Base-by-base conservation (phyloP, 306 rosid genomes). In the Elaeagnus macrophylla region DNA sequence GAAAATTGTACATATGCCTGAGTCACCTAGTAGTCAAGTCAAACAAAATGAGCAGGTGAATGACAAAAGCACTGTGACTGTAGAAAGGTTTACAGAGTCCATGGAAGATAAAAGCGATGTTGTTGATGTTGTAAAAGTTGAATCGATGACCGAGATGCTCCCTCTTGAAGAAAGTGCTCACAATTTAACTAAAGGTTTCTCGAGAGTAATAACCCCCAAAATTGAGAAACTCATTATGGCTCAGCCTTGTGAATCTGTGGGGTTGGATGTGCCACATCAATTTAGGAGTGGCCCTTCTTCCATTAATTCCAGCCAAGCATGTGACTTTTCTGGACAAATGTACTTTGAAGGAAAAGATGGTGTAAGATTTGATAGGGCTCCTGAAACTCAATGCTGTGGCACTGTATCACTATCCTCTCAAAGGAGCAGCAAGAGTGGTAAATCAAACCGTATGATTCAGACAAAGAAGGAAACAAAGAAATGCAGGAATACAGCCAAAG, bases 401-500 rank as follows among this genome's bases (percentile, higher is more conserved):
- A 65, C 69, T 47, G 65, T 36, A 10, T 39, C 69, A 46, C 65
- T 67, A 52, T 76, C 90, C 64, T 59, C 87, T 72, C 80, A 51
- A 62, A 81, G 77, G 71, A 80, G 55, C 52, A 67, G 68, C 43
- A 80, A 57, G 60, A 79, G 83, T 72, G 79, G 72, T 58, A 71
- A 72, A 79, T 57, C 74, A 46, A 71, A 64, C 55, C 63, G 76
- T 41, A 83, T 88, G 72, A 61, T 72, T 44, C 76, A 44, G 45
- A 76, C 81, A 40, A 83, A 75, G 74, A 81, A 70, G 70, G 60
- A 77, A 38, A 59, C 80, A 1, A 83, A 79, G 81, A 88, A 78
- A 72, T 9, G 75, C 71, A 80, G 80, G 67, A 77, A 42, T 74
- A 60, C 65, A 73, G 65, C 64, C 42, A 66, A 66, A 64, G 78